Evolutionary conservation across 192 early-diverging fungal genomes (phyloP).

Genomic region (Entomortierella chlamydospora): DNA sequence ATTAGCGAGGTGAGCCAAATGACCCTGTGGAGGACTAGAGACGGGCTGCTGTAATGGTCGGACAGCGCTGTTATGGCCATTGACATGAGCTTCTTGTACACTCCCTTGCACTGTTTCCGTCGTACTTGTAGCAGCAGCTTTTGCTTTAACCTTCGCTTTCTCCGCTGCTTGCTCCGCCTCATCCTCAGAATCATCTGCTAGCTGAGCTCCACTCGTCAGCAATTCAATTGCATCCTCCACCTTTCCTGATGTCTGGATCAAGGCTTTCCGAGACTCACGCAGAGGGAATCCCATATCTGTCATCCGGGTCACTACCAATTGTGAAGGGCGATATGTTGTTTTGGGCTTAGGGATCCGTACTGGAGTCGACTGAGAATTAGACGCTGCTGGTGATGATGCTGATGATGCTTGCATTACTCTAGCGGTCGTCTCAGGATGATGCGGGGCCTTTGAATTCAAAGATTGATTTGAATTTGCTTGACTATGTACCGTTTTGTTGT

Average conservation of each 20-base stretch:
- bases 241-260: slow-evolving; percentile 43
- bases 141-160: slow-evolving; percentile 28
- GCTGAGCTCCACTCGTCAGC: slow-evolving; percentile 37
- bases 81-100: slow-evolving; percentile 9
- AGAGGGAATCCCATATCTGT: slow-evolving; percentile 53
- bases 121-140: background rate
- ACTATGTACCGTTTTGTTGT: slow-evolving; percentile 1
- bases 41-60: slow-evolving; percentile 11
- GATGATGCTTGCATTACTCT: slow-evolving; percentile 1
- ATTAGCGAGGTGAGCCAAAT: background rate
- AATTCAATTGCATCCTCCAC: slow-evolving; percentile 53
- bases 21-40: background rate
- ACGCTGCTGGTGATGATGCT: background rate
- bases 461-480: background rate
- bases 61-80: slow-evolving; percentile 10
- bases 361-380: background rate
- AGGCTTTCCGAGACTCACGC: slow-evolving; percentile 44
- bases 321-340: slow-evolving; percentile 49
- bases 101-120: background rate
- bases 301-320: slow-evolving; percentile 41
- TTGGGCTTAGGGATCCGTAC: slow-evolving; percentile 47
- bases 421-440: background rate
- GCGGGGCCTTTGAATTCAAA: background rate
- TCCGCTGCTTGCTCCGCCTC: slow-evolving; percentile 45
- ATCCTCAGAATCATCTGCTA: slow-evolving; percentile 51